phyloP scores from a whole-genome alignment of 176 grass and related monocot genomes.

The Zea luxurians region DNA sequence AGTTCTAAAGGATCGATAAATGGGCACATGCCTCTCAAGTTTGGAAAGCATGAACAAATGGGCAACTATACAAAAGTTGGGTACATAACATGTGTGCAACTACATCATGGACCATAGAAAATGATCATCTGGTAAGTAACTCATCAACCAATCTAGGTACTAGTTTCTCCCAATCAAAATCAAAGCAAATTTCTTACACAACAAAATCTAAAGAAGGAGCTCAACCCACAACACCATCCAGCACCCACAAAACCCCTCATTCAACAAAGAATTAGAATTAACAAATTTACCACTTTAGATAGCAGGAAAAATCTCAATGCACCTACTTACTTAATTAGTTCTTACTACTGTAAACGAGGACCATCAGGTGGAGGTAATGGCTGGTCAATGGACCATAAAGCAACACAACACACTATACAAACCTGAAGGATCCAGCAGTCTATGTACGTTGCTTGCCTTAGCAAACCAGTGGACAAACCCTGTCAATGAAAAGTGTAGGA shows the following conservation, averaged over 20 bases:
- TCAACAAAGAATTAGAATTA: slow-evolving; percentile 21
- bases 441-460: too few relatives aligned
- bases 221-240: not conserved
- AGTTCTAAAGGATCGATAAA: not conserved
- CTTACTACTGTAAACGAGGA: not conserved
- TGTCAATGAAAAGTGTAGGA: too few relatives aligned
- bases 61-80: not conserved
- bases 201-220: slow-evolving; percentile 9
- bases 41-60: not conserved
- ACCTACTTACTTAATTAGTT: not conserved
- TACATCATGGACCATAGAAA: slow-evolving; percentile 8
- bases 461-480: too few relatives aligned
- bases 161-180: slow-evolving; percentile 18
- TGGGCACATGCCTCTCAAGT: not conserved
- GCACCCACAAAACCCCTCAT: not conserved
- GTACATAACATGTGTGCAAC: slow-evolving; percentile 25
- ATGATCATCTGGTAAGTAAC: not conserved
- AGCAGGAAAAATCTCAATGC: not conserved
- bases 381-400: too few relatives aligned
- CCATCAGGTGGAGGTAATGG: too few relatives aligned
- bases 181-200: not conserved
- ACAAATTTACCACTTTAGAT: not conserved
- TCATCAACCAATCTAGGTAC: slow-evolving; percentile 21
- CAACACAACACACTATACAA: too few relatives aligned
- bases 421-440: too few relatives aligned